Base-by-base conservation (phyloP, 2,329 filamentous ascomycete genomes). In the Coniella lustricola region DNA sequence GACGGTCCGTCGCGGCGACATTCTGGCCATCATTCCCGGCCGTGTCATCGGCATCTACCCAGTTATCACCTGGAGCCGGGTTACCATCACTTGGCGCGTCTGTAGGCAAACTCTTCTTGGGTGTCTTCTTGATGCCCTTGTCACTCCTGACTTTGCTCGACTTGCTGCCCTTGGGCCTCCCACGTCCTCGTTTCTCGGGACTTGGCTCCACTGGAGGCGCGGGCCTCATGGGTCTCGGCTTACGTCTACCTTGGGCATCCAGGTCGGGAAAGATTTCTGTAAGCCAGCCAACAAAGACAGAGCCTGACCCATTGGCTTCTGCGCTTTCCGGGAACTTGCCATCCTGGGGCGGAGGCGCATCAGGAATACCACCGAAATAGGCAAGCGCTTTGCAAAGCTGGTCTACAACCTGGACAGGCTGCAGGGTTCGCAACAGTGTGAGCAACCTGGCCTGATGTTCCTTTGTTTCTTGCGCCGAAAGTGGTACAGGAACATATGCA, bases 301-400 rank as follows among this genome's bases (percentile, higher is more conserved):
- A 71, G 1, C 80, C 81, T 1, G 73, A 65, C 3, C 80, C 79
- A 58, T 82, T 81, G 12, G 69, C 69, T 40, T 72, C 68, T 9
- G 70, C 72, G 55, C 80, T 83, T 21, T 70, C 66, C 2, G 80
- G 79, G 45, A 82, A 83, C 2, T 62, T 64, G 14, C 67, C 70
- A 54, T 74, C 68, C 22, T 70, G 62, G 0, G 72, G 69, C n/a
- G 74, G 71, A 7, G 75, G 74, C 4, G 72, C 74, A 22, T 73
- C 74, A 33, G 78, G 76, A 39, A 77, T 71, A 21, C 79, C 78
- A 7, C 81, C 80, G 61, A 83, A 84, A 55, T 79, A 82, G n/a
- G 75, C 72, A 46, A 84, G 59, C 2, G 77, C 80, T 55, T 75
- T 82, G 58, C 77, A 82, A 31, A 84, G 66, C 57, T 81, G 79